Evolutionary conservation across 2,329 filamentous ascomycete genomes (phyloP).

Genomic region (Sporothrix pseudoabietina): DNA sequence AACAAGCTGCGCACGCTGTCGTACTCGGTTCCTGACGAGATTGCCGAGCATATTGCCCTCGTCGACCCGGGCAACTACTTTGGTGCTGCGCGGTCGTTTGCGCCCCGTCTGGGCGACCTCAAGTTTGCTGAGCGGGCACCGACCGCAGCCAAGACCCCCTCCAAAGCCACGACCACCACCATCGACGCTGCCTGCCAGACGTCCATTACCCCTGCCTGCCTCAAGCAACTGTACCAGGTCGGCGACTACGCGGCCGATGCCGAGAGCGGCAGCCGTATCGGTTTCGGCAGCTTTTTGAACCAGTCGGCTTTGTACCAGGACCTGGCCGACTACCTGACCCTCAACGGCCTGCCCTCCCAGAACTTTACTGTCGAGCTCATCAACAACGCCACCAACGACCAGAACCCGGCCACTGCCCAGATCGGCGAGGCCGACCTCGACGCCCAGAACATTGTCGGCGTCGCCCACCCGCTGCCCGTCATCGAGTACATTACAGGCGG

Average conservation of each 20-base stretch:
- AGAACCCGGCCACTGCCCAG: constrained; percentile 42
- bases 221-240: constrained; percentile 54
- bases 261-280: constrained; percentile 45
- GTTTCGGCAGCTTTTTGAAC: constrained; percentile 49
- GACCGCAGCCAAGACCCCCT: neutral
- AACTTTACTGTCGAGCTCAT: constrained; percentile 60
- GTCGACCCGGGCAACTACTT: constrained; percentile 69
- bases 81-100: constrained; percentile 38
- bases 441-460: constrained; percentile 60
- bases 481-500: constrained; percentile 37
- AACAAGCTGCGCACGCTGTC: constrained; percentile 54
- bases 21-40: constrained; percentile 62
- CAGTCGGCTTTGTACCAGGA: constrained; percentile 54
- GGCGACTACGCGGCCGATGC: constrained; percentile 43
- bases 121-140: constrained; percentile 13
- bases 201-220: constrained; percentile 51
- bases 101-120: constrained; percentile 23
- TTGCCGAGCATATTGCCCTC: constrained; percentile 59
- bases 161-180: constrained; percentile 39
- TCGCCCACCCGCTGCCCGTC: constrained; percentile 50
- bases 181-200: constrained; percentile 38
- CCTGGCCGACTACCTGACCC: constrained; percentile 54
- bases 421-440: constrained; percentile 64
- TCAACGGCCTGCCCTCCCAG: constrained; percentile 52
- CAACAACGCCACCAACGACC: constrained; percentile 56